A percentile compares a stretch with the other conserved stretches of the same genome.
These are phyloP conservation scores for Jamesozyma lodderae DNA, from an alignment of 805 yeast genomes.

Conservation along the genomic window DNA sequence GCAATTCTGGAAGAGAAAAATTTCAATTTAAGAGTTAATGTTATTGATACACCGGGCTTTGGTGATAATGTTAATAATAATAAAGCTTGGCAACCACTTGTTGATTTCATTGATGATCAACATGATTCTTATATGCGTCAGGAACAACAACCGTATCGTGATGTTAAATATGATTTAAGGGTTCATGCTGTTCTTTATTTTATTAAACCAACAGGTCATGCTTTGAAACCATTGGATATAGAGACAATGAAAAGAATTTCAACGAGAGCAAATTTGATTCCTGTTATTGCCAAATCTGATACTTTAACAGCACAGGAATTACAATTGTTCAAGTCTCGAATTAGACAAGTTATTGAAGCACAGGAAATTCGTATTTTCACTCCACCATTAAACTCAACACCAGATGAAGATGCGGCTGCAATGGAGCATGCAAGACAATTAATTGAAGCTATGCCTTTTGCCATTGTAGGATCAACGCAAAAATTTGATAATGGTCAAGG, in stretches of 20 bases:
- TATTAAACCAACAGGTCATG: slow-evolving; percentile 85
- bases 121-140: slow-evolving; percentile 83
- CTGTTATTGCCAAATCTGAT: slow-evolving; percentile 84
- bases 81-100: slow-evolving; percentile 77
- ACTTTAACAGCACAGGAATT: slow-evolving; percentile 67
- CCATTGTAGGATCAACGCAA: slow-evolving; percentile 70
- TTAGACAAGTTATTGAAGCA: slow-evolving; percentile 73
- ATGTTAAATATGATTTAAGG: slow-evolving; percentile 61
- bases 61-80: slow-evolving; percentile 84
- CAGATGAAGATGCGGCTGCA: slow-evolving; percentile 49
- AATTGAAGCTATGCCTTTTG: slow-evolving; percentile 81
- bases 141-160: slow-evolving; percentile 82
- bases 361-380: slow-evolving; percentile 79
- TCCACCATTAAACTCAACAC: slow-evolving; percentile 46
- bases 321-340: slow-evolving; percentile 58
- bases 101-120: slow-evolving; percentile 87
- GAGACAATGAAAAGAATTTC: slow-evolving; percentile 79
- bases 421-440: slow-evolving; percentile 73
- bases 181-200: slow-evolving; percentile 88
- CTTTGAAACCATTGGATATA: slow-evolving; percentile 78
- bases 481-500: slow-evolving; percentile 59
- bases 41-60: slow-evolving; percentile 89
- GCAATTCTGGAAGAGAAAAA: slow-evolving; percentile 81
- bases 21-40: slow-evolving; percentile 64
- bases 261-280: slow-evolving; percentile 76